Percentiles rank a stretch among this genome's conserved stretches.
Evolutionary conservation across 495 filamentous ascomycete species (phyloP).

Genomic region (Neurospora pannonica): DNA sequence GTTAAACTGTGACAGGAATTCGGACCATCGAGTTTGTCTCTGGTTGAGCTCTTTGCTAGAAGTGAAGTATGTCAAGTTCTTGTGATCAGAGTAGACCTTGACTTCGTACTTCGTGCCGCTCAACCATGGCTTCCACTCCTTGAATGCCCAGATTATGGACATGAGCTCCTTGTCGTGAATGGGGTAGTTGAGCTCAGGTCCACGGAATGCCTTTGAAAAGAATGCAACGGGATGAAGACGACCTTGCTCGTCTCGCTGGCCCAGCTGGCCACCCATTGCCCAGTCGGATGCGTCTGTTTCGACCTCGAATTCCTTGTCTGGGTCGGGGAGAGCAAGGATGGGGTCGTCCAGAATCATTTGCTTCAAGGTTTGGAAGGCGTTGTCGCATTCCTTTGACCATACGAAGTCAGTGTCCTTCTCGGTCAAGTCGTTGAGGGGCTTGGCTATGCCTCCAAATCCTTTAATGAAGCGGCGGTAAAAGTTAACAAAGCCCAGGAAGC

Average conservation of each 20-base stretch:
- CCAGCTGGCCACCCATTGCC: neutral
- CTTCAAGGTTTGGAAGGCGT: neutral
- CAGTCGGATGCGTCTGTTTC: neutral
- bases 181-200: slow-evolving; percentile 9
- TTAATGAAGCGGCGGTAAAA: slow-evolving; percentile 9
- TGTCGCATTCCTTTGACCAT: neutral
- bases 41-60: neutral
- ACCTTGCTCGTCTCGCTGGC: neutral
- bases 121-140: slow-evolving; percentile 1
- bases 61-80: slow-evolving; percentile 1
- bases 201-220: slow-evolving; percentile 6
- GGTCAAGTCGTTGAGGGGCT: neutral
- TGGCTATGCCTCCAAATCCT: neutral
- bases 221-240: neutral
- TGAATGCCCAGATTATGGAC: neutral
- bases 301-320: neutral
- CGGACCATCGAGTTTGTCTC: slow-evolving; percentile 2
- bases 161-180: slow-evolving; percentile 16
- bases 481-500: slow-evolving; percentile 4
- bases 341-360: neutral
- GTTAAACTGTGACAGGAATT: slow-evolving; percentile 1
- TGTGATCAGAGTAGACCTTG: slow-evolving; percentile 2
- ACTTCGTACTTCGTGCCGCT: neutral
- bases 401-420: neutral
- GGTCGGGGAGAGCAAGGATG: neutral